phyloP scores from a whole-genome alignment of 176 grass and related monocot species.

The Echinochloa phyllopogon region DNA sequence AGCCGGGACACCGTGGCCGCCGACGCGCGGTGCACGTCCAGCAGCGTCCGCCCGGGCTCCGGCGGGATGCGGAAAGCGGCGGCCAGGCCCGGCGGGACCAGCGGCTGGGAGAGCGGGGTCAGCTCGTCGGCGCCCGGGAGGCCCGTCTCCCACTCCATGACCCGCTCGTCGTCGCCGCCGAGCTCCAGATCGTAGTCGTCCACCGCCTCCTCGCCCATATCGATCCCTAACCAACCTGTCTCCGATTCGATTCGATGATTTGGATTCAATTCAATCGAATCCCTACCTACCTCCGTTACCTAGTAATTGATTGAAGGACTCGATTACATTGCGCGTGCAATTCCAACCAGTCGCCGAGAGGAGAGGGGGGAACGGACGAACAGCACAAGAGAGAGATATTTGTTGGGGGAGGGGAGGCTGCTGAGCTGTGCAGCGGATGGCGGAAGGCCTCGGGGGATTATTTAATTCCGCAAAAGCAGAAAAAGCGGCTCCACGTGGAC shows the following conservation, averaged over 20 bases:
- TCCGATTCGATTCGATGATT: too few species aligned
- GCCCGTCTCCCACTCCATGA: slow-evolving; percentile 77
- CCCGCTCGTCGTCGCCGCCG: slow-evolving; percentile 35
- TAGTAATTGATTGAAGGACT: too few species aligned
- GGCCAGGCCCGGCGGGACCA: slow-evolving; percentile 68
- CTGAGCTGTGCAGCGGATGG: too few species aligned
- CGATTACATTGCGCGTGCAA: too few species aligned
- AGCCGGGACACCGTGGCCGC: slow-evolving; percentile 66
- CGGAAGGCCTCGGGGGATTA: too few species aligned
- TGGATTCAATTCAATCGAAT: too few species aligned
- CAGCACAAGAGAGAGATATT: slow-evolving; percentile 8
- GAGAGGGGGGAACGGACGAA: background rate
- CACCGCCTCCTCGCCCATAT: slow-evolving; percentile 61
- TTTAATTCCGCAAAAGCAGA: too few species aligned
- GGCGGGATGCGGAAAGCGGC: slow-evolving; percentile 84
- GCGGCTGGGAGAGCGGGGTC: slow-evolving; percentile 69
- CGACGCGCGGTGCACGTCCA: slow-evolving; percentile 81
- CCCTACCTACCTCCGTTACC: too few species aligned
- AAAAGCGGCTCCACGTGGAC: too few species aligned
- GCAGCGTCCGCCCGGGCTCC: slow-evolving; percentile 59
- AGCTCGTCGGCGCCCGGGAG: slow-evolving; percentile 68
- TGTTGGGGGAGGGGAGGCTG: background rate
- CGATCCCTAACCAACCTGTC: too few species aligned
- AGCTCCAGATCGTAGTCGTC: slow-evolving; percentile 33
- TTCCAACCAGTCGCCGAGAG: too few species aligned